Base-by-base conservation (phyloP, 1,284 basidiomycete species). In the Heterobasidion irregulare region DNA sequence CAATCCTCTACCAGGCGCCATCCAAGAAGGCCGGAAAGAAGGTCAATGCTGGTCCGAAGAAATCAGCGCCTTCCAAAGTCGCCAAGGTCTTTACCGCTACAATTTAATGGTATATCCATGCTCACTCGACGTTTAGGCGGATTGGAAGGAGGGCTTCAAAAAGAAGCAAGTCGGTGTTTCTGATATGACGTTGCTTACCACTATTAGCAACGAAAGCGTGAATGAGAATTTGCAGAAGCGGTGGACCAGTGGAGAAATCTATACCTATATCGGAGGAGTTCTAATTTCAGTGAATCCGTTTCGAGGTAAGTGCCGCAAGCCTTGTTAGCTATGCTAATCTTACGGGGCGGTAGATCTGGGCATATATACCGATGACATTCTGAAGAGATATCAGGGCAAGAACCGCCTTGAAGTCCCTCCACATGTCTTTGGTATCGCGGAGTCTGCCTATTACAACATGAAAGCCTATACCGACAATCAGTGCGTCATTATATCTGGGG, bases 271-370 rank as follows among this genome's bases (percentile, higher is more conserved):
- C 70, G 97, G 97, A 43, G 81, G 91, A 64, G 97, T 99, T 47
- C 74, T 99, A 61, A 97, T 99, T 67, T 99, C 97, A 32, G 96
- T 99, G 63, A 99, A 99, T 72, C 97, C 96, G 0, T 99, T 99
- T 75, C 79, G 83, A 83, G 92, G 94, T 92, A 67, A 62, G 77
- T 58, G 35, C 52, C 9, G 52, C 48, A 34, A 13, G 18, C 19
- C 41, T 35, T 46, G 48, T 57, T 44, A 52, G 52, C 50, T 26
- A 47, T 44, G 43, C 12, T 56, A 38, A 6, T 6, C 43, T 57
- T 47, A 38, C 16, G 34, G 47, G 48, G 50, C 15, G 32, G 19
- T 60, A 94, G 93, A 96, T 77, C 84, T 95, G 56, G 93, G 93
- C n/a, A 99, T 99, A 69, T 99, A 99, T 73, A 92, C 89, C 43